Percentiles rank a stretch among this genome's conserved stretches.
These are phyloP conservation scores for Lithocarpus polystachyus DNA, from an alignment of 306 rosid genomes.

Conservation along the genomic window DNA sequence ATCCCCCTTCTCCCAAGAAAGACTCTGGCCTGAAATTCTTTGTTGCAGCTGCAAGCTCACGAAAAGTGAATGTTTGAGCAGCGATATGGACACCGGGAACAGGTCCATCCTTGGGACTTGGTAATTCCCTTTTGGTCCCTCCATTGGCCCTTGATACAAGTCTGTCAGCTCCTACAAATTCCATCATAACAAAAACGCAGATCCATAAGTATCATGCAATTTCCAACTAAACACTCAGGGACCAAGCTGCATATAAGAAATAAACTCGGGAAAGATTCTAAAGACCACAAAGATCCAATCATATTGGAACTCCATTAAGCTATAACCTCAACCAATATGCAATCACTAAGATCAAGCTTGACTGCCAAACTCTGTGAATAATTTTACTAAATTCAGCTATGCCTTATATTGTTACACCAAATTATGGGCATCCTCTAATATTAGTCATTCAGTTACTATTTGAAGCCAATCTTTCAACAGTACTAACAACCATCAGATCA, in stretches of 20 bases:
- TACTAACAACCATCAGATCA: slow-evolving; percentile 16
- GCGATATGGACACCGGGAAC: slow-evolving; percentile 56
- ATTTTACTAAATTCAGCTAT: slow-evolving; percentile 11
- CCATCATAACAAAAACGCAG: slow-evolving; percentile 21
- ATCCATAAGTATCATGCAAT: slow-evolving; percentile 16
- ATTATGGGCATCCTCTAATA: neutral
- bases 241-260: neutral
- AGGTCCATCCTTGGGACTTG: slow-evolving; percentile 57
- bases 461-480: slow-evolving; percentile 8
- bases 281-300: neutral
- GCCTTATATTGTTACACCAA: neutral
- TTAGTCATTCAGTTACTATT: neutral
- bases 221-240: neutral
- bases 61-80: slow-evolving; percentile 82
- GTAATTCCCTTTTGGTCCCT: slow-evolving; percentile 58
- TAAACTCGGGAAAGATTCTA: neutral
- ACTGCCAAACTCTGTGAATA: slow-evolving; percentile 1
- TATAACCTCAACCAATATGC: slow-evolving; percentile 9
- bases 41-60: slow-evolving; percentile 80
- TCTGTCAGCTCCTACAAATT: slow-evolving; percentile 59
- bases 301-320: slow-evolving; percentile 13
- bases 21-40: slow-evolving; percentile 76
- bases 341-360: neutral
- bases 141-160: slow-evolving; percentile 61
- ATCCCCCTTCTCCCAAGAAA: slow-evolving; percentile 93